Percentiles rank a stretch among this genome's conserved stretches.
phyloP scores from a whole-genome alignment of 441 rosid genomes.

The Populus hybrid region DNA sequence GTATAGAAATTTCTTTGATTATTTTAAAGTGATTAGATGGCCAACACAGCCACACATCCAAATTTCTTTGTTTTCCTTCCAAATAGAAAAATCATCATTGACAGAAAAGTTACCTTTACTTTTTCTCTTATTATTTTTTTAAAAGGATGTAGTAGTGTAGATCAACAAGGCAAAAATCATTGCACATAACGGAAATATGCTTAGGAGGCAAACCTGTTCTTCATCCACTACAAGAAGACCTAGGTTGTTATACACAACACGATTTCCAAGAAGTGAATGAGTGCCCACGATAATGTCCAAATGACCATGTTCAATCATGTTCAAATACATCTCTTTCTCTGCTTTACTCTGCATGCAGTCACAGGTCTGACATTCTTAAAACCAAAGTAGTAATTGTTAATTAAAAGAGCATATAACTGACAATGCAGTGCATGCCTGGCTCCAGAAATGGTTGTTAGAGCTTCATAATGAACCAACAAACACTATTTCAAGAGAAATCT shows the following conservation, averaged over 20 bases:
- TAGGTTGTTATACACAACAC: slow-evolving; percentile 83
- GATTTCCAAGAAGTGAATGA: slow-evolving; percentile 95
- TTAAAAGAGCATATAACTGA: slow-evolving; percentile 10
- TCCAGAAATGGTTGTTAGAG: neutral
- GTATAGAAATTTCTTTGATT: neutral
- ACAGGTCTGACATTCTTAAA: slow-evolving; percentile 24
- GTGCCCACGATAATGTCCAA: slow-evolving; percentile 92
- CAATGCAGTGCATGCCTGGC: neutral
- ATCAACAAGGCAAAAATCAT: slow-evolving; percentile 17
- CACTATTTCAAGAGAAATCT: neutral
- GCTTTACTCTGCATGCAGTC: slow-evolving; percentile 64
- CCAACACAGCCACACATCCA: neutral
- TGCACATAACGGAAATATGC: slow-evolving; percentile 14
- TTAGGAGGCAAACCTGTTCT: slow-evolving; percentile 74
- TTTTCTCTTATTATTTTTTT: neutral
- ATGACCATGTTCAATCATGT: slow-evolving; percentile 74
- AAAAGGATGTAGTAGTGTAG: neutral
- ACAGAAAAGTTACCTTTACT: neutral
- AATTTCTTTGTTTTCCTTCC: neutral
- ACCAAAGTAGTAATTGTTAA: neutral
- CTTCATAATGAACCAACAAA: slow-evolving; percentile 1
- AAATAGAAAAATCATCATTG: neutral
- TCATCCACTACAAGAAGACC: slow-evolving; percentile 99
- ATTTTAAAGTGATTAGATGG: neutral
- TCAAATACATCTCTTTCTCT: slow-evolving; percentile 69